phyloP scores from a whole-genome alignment of 2,329 filamentous ascomycete species.

The Penicillium palitans region DNA sequence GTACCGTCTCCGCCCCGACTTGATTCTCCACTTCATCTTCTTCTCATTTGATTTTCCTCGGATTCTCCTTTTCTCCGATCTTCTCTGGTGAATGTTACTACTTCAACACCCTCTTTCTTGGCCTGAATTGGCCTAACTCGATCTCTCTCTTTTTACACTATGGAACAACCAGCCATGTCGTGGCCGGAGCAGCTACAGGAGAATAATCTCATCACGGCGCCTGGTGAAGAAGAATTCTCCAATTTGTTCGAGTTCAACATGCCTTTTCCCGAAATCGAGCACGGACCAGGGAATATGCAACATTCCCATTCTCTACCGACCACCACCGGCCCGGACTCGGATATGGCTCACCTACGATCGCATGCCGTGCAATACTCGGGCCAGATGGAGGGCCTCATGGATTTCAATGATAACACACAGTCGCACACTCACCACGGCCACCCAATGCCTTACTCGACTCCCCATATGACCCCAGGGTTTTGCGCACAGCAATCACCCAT shows the following conservation, averaged over 20 bases:
- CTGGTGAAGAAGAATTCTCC: constrained; percentile 50
- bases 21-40: constrained; percentile 7
- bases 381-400: constrained; percentile 41
- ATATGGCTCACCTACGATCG: constrained; percentile 31
- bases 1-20: constrained; percentile 18
- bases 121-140: background rate
- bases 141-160: constrained; percentile 13
- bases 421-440: constrained; percentile 8
- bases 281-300: constrained; percentile 40
- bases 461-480: constrained; percentile 35
- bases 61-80: constrained; percentile 4
- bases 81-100: background rate
- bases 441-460: constrained; percentile 32
- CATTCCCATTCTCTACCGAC: constrained; percentile 35
- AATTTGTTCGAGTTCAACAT: constrained; percentile 52
- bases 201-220: constrained; percentile 40
- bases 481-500: constrained; percentile 35
- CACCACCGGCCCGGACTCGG: constrained; percentile 28
- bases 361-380: constrained; percentile 30
- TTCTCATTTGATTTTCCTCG: background rate
- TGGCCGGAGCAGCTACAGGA: constrained; percentile 45
- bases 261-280: constrained; percentile 47
- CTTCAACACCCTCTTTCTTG: background rate
- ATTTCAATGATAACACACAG: constrained; percentile 28
- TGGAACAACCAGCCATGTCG: constrained; percentile 42